Base-by-base conservation (phyloP, 2,329 filamentous ascomycete species). In the Diaporthe australafricana region DNA sequence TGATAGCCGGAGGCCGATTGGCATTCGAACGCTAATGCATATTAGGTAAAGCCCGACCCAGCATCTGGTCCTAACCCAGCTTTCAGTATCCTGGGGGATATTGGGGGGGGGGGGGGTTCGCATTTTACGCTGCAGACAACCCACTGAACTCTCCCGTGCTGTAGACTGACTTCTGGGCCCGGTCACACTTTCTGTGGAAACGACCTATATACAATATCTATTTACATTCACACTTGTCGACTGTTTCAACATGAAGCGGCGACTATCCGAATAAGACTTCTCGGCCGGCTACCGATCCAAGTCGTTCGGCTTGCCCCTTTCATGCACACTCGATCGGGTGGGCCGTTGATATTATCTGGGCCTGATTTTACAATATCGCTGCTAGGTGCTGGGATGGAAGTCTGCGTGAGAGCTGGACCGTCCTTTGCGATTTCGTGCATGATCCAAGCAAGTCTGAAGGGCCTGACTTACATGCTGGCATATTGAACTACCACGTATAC, bases 21-120 rank as follows among this genome's bases (percentile, higher is more conserved):
- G 27, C 27, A 50, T 50, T 65, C 30, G n/a, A 65, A 14, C 53
- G 42, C 45, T 68, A 50, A 70, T 71, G 62, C 47, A 50, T 62
- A 30, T 73, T 71, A 65, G 68, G 72, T 73, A 73, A 73, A 60
- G 53, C 53, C 20, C 25, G 14, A n/a, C 22, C 50, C 11, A 32
- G 62, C 38, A 22, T 2, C 14, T 0, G 38, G 27, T 42, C 68
- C 71, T 72, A 72, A 72, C 71, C 71, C 71, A 38, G 42, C 17
- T 30, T 22, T 48, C n/a, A n/a, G n/a, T n/a, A n/a, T n/a, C n/a
- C n/a, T n/a, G n/a, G n/a, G 22, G 32, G 32, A 11, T 3, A 60
- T 3, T n/a, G 40, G 27, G 22, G 56, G 40, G 40, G 22, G 25
- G 16, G 25, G 17, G 35, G 27, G 5, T 52, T 30, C 9, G 20